Evolutionary conservation across 1,139 yeast species (phyloP).

Genomic region (Yamadazyma taylorii): DNA sequence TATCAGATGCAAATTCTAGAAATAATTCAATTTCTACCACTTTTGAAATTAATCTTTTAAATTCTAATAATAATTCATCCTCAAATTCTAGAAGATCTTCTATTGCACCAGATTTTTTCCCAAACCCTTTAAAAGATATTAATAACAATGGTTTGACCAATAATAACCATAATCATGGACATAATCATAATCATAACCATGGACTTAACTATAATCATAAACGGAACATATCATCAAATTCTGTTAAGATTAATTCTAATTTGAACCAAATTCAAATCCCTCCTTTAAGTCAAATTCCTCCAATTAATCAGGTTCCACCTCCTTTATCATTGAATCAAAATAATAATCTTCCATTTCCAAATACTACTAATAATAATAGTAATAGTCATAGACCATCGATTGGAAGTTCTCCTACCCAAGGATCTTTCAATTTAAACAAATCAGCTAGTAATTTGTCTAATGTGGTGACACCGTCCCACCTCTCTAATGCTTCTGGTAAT

Average conservation of each 20-base stretch:
- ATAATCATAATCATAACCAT: neutral
- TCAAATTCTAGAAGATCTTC: slow-evolving; percentile 37
- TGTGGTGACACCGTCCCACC: slow-evolving; percentile 13
- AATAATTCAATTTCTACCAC: slow-evolving; percentile 37
- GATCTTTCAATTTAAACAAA: slow-evolving; percentile 12
- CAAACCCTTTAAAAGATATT: slow-evolving; percentile 32
- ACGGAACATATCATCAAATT: slow-evolving; percentile 32
- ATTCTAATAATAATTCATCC: slow-evolving; percentile 27
- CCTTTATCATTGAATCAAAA: slow-evolving; percentile 16
- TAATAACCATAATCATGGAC: neutral
- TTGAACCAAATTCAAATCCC: slow-evolving; percentile 3
- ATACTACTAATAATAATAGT: slow-evolving; percentile 3
- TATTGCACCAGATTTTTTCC: slow-evolving; percentile 43
- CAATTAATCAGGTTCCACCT: slow-evolving; percentile 28
- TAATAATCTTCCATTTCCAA: slow-evolving; percentile 4
- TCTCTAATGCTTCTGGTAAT: slow-evolving; percentile 3
- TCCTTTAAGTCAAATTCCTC: slow-evolving; percentile 20
- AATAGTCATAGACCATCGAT: slow-evolving; percentile 5
- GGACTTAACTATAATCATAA: slow-evolving; percentile 18
- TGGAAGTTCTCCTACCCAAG: slow-evolving; percentile 17
- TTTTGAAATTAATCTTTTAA: slow-evolving; percentile 30
- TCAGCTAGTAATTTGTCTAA: slow-evolving; percentile 14
- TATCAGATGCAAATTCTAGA: slow-evolving; percentile 31
- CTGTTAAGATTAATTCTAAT: slow-evolving; percentile 21
- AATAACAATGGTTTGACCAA: slow-evolving; percentile 3